phyloP scores from a whole-genome alignment of 768 basidiomycete genomes.

The Suillus brevipes region DNA sequence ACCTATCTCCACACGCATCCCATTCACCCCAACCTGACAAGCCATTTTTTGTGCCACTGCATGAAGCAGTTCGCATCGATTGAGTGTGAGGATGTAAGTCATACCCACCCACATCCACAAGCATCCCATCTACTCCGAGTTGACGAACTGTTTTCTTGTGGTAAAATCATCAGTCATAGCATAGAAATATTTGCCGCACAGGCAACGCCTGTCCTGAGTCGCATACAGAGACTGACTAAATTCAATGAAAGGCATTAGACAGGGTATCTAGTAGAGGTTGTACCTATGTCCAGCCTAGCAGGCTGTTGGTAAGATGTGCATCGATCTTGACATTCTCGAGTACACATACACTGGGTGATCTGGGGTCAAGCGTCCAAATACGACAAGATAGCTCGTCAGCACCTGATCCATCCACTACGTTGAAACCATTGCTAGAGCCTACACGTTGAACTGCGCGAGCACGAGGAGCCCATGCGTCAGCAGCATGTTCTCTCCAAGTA shows the following conservation, averaged over 20 bases:
- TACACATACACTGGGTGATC: background rate
- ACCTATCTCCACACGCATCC: background rate
- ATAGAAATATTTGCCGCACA: background rate
- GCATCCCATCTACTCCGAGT: background rate
- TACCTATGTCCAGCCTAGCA: background rate
- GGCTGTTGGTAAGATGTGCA: background rate
- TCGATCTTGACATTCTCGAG: background rate
- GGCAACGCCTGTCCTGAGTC: background rate
- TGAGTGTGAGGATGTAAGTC: background rate
- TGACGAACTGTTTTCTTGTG: background rate
- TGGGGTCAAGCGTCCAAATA: background rate
- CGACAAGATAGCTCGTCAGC: background rate
- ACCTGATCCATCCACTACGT: background rate
- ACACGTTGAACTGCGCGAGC: background rate
- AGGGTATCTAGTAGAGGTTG: background rate
- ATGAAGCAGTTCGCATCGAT: background rate
- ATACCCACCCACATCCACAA: background rate
- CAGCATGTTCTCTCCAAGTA: background rate
- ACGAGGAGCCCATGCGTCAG: background rate
- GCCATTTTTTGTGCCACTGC: background rate
- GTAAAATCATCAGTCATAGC: background rate
- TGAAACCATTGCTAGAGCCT: background rate
- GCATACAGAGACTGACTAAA: background rate
- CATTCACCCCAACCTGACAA: background rate
- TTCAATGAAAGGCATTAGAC: background rate